Conservation (phyloP, 805 yeast genomes). For the Komagataella phaffii region DNA sequence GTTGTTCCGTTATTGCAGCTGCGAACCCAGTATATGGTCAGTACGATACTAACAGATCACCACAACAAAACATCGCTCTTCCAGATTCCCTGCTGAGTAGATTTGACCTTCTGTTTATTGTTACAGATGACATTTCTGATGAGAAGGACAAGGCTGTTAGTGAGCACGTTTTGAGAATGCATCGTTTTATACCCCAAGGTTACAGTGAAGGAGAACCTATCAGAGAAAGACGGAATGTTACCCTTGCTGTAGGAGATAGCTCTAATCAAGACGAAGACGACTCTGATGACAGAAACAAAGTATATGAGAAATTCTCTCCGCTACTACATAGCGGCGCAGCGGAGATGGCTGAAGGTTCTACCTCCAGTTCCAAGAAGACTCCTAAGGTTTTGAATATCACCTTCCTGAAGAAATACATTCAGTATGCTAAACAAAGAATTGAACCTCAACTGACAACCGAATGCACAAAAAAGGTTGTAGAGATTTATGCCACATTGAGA, state of each 20-base stretch:
- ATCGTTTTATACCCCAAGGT: constrained; percentile 79
- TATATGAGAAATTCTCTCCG: constrained; percentile 79
- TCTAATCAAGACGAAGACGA: constrained; percentile 25
- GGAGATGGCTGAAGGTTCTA: constrained; percentile 20
- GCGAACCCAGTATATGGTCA: constrained; percentile 97
- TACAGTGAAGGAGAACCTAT: constrained; percentile 88
- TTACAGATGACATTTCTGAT: constrained; percentile 88
- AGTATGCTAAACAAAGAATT: constrained; percentile 83
- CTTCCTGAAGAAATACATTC: constrained; percentile 83
- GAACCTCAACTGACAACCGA: constrained; percentile 65
- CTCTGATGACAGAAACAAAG: constrained; percentile 37
- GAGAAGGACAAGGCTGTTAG: constrained; percentile 75
- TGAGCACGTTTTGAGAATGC: constrained; percentile 92
- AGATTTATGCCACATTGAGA: constrained; percentile 68
- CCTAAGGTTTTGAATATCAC: constrained; percentile 57
- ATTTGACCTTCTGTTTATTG: constrained; percentile 89
- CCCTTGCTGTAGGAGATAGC: constrained; percentile 71
- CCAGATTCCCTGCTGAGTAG: constrained; percentile 95
- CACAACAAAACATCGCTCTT: constrained; percentile 90
- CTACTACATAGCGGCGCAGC: constrained; percentile 71
- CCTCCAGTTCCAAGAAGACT: constrained; percentile 16
- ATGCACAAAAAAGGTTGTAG: constrained; percentile 74
- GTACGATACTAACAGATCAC: constrained; percentile 90
- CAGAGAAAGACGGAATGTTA: constrained; percentile 57
- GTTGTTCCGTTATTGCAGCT: constrained; percentile 95